These are phyloP conservation scores for Trifolium repens DNA, from an alignment of 306 rosid genomes.

Conservation along the genomic window DNA sequence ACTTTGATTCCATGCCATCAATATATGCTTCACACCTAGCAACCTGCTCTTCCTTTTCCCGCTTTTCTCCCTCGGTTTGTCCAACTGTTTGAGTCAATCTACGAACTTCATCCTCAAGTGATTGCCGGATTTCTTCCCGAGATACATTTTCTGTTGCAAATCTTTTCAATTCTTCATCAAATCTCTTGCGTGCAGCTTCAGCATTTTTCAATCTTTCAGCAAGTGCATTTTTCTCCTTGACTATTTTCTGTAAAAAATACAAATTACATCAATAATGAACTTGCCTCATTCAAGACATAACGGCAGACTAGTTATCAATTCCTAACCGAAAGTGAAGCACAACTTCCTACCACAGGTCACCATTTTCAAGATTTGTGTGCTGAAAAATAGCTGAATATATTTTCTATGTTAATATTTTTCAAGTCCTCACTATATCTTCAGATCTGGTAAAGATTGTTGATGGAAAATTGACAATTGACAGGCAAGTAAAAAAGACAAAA, in stretches of 20 bases:
- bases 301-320: constrained; percentile 31
- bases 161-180: constrained; percentile 94
- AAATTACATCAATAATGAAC: constrained; percentile 35
- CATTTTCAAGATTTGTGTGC: constrained; percentile 11
- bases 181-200: constrained; percentile 95
- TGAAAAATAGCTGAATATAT: constrained; percentile 2
- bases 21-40: constrained; percentile 95
- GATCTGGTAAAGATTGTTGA: constrained; percentile 10
- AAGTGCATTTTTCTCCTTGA: constrained; percentile 94
- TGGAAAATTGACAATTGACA: constrained; percentile 9
- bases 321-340: constrained; percentile 18
- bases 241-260: constrained; percentile 71
- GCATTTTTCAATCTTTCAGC: constrained; percentile 94
- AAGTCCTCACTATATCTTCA: constrained; percentile 21
- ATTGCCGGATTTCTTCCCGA: constrained; percentile 89
- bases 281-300: constrained; percentile 14
- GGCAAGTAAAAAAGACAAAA: constrained; percentile 2
- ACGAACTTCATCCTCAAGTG: constrained; percentile 95
- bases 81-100: constrained; percentile 93
- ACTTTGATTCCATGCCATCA: constrained; percentile 97
- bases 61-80: constrained; percentile 92
- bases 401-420: constrained; percentile 21
- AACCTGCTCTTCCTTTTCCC: constrained; percentile 97
- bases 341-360: constrained; percentile 15
- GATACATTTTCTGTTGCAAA: constrained; percentile 91